Conservation (phyloP, 2,329 filamentous ascomycete species). For the Trichothecium roseum region DNA sequence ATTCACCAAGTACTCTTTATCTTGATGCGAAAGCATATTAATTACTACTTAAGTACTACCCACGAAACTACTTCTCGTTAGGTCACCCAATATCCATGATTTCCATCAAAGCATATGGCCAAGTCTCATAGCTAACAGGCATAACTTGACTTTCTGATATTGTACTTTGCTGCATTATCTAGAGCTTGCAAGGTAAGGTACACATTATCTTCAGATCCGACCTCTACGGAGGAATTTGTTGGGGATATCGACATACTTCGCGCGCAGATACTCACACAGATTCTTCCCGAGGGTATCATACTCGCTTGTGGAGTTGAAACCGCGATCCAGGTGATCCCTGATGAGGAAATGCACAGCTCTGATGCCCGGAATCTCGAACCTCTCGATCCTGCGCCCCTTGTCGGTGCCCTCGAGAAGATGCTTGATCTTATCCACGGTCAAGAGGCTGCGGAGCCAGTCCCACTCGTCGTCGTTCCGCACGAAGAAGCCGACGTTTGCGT, state of each 20-base stretch:
- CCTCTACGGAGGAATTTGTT: conserved; percentile 28
- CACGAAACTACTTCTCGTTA: no score
- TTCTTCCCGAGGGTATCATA: conserved; percentile 35
- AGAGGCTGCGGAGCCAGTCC: conserved; percentile 27
- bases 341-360: conserved; percentile 23
- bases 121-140: no score
- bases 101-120: no score
- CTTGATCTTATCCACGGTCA: conserved; percentile 26
- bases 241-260: conserved; percentile 30
- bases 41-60: no score
- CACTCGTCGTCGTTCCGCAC: conserved; percentile 28
- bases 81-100: no score
- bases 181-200: no score
- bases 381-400: conserved; percentile 22
- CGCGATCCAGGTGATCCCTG: conserved; percentile 29
- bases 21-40: no score
- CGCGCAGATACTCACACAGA: conserved; percentile 28
- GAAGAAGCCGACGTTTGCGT: conserved; percentile 31
- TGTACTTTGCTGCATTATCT: no score
- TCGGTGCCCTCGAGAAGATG: conserved; percentile 17
- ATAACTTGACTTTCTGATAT: no score
- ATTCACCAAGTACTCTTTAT: no score
- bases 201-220: conserved; percentile 13
- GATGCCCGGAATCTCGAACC: conserved; percentile 27
- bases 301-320: conserved; percentile 24